Evolutionary conservation across 371 early-diverging fungal species (phyloP), one percentile per base, ranked within the genome.

Genomic region (Mortierella sp.): DNA sequence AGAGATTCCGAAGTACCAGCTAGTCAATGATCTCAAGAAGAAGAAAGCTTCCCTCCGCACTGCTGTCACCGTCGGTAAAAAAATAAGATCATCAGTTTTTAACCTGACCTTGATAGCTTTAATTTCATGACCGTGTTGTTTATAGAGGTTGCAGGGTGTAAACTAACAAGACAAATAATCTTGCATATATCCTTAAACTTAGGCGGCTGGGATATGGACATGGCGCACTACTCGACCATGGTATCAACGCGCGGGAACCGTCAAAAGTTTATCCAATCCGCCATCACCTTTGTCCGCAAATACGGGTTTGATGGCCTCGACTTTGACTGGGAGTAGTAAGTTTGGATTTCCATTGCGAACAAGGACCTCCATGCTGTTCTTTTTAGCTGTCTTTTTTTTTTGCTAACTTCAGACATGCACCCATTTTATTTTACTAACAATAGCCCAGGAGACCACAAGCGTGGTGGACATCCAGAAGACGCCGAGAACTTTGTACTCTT

Each of bases 311-410:
- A 86, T 58, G 86, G 86, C 24, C 55, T 85, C 16, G 86, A 85
- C 76, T 85, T 85, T 82, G 86, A 85, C 52, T 85, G 82, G 82
- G 82, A 82, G 48, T 86, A 86, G 86, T 86, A 80, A 63, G 85
- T 79, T 11, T 38, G 48, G 14, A 48, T 14, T 38, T 38, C 19
- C 28, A 72, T 72, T n/a, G 24, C 34, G 28, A 26, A 52, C 8
- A 28, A 38, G 42, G 42, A 38, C 42, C 42, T 5, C 28, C 47
- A 45, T 13, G 11, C 9, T 48, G n/a, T 7, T 73, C 31, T 55
- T 73, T 14, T 73, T 55, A n/a, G n/a, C n/a, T n/a, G n/a, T n/a
- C n/a, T 31, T 52, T 73, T 26, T 2, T 19, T 54, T 48, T 52
- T 44, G 45, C 16, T 5, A 3, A n/a, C 52, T 0, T 42, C 8